Evolutionary conservation across 495 filamentous ascomycete genomes (phyloP).

Genomic region (Tetracladium setigerum): DNA sequence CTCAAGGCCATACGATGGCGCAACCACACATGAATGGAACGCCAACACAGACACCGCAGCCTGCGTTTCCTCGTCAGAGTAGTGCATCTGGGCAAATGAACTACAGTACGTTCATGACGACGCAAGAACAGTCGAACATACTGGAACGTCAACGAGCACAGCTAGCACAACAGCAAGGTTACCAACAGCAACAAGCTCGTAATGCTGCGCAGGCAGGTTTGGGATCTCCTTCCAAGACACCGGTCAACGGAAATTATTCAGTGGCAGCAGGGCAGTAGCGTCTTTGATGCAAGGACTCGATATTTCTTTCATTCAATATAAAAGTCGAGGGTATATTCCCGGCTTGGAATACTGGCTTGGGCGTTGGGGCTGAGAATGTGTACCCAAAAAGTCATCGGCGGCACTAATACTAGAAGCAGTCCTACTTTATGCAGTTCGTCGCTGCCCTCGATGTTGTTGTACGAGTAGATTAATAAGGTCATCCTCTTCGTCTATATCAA

Average conservation of each 20-base stretch:
- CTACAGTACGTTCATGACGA: slow-evolving; percentile 20
- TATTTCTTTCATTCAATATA: no score
- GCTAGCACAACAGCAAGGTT: slow-evolving; percentile 14
- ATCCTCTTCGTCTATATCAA: no score
- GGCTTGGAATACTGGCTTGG: no score
- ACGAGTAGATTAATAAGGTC: no score
- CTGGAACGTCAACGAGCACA: slow-evolving; percentile 22
- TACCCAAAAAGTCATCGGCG: no score
- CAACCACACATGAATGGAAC: slow-evolving; percentile 14
- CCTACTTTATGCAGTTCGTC: no score
- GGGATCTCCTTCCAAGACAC: slow-evolving; percentile 12
- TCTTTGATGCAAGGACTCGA: not conserved
- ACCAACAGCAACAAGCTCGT: slow-evolving; percentile 18
- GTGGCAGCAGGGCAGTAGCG: slow-evolving; percentile 11
- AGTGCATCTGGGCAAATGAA: slow-evolving; percentile 3
- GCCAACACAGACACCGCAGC: slow-evolving; percentile 9
- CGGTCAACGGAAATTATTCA: slow-evolving; percentile 13
- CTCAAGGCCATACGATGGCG: not conserved
- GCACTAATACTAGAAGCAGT: no score
- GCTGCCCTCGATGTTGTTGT: no score
- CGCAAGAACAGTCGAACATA: slow-evolving; percentile 18
- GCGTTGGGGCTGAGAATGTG: no score
- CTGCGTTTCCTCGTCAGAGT: slow-evolving; percentile 4
- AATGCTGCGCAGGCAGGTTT: slow-evolving; percentile 19
- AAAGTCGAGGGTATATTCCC: no score